phyloP scores from a whole-genome alignment of 306 rosid species.

The Boehmeria nivea region DNA sequence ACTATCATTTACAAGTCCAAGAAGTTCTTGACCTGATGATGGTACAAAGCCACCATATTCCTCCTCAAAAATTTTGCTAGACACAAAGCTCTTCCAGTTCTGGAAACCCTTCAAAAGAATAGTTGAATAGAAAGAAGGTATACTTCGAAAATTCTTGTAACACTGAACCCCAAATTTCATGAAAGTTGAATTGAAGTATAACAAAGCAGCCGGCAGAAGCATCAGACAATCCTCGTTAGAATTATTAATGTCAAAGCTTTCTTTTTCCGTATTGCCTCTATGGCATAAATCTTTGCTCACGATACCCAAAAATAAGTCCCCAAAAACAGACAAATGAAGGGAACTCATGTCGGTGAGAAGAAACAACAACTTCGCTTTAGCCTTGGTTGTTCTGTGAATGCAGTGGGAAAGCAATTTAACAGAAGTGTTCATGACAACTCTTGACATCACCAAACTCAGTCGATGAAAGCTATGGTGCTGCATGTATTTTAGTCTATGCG shows the following conservation, averaged over 20 bases:
- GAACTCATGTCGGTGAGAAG: conserved; percentile 63
- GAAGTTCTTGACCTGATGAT: conserved; percentile 51
- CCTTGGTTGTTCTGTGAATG: conserved; percentile 36
- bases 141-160: conserved; percentile 27
- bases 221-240: conserved; percentile 59
- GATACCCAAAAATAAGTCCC: conserved; percentile 46
- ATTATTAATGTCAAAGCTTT: conserved; percentile 27
- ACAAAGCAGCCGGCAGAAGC: conserved; percentile 68
- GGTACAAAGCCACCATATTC: conserved; percentile 56
- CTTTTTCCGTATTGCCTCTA: conserved; percentile 25
- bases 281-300: conserved; percentile 33
- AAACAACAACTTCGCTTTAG: conserved; percentile 58
- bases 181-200: conserved; percentile 44
- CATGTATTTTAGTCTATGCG: conserved; percentile 40
- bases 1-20: conserved; percentile 46
- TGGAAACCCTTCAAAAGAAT: conserved; percentile 60
- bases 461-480: conserved; percentile 47
- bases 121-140: conserved; percentile 50
- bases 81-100: conserved; percentile 63
- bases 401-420: conserved; percentile 48
- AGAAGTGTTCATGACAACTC: conserved; percentile 53
- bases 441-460: conserved; percentile 44
- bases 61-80: conserved; percentile 55
- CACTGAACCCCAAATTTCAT: conserved; percentile 42
- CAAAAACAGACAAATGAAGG: conserved; percentile 67